A percentile compares a stretch with the other conserved stretches of the same genome.
These are phyloP conservation scores for Phytophthora lateralis DNA, from an alignment of 352 stramenopile species.

Conservation along the genomic window DNA sequence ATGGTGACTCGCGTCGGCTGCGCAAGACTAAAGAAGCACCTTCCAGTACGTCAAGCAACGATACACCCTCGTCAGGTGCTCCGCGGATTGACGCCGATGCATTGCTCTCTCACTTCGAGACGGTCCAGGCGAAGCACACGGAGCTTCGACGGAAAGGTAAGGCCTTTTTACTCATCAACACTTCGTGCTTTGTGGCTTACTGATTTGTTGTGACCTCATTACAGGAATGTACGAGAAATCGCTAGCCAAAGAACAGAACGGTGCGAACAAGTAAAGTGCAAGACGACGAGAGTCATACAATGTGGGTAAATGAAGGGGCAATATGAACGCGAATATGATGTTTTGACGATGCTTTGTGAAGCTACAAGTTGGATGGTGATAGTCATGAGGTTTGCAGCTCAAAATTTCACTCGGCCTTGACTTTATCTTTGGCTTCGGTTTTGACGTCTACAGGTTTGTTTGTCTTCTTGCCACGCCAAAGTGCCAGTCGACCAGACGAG, in stretches of 20 bases:
- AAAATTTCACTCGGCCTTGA: conserved; percentile 23
- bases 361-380: not conserved
- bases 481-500: conserved; percentile 66
- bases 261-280: conserved; percentile 13
- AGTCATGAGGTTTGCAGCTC: not conserved
- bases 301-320: conserved; percentile 12
- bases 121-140: conserved; percentile 73
- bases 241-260: conserved; percentile 53
- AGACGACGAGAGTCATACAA: conserved; percentile 17
- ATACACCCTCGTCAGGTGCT: conserved; percentile 10
- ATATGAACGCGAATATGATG: conserved; percentile 21
- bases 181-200: not conserved
- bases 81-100: conserved; percentile 53
- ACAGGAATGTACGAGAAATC: conserved; percentile 73
- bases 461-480: conserved; percentile 54
- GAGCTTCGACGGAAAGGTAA: conserved; percentile 75
- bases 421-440: conserved; percentile 6
- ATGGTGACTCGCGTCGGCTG: conserved; percentile 29
- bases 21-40: conserved; percentile 15
- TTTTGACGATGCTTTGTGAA: conserved; percentile 2
- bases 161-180: not conserved
- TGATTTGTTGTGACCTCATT: not conserved
- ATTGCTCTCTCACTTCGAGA: conserved; percentile 77
- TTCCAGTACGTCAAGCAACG: conserved; percentile 25
- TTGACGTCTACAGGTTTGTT: conserved; percentile 24